Conservation (phyloP, 352 stramenopile species). For the Sclerospora graminicola region DNA sequence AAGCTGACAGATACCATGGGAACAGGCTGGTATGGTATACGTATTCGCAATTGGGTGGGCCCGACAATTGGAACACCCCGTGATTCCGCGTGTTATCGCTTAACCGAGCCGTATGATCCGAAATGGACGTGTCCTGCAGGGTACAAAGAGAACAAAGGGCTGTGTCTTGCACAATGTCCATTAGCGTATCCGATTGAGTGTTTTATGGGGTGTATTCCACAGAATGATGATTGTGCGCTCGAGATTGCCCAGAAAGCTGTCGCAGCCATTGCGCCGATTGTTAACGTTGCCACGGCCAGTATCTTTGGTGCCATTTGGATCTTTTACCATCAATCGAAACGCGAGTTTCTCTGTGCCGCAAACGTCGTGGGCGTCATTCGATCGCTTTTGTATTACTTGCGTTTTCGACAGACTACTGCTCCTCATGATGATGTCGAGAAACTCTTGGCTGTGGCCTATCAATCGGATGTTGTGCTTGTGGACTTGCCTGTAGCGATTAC, state of each 20-base stretch:
- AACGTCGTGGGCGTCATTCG: constrained; percentile 13
- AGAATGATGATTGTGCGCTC: constrained; percentile 39
- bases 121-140: constrained; percentile 6
- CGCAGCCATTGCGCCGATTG: constrained; percentile 3
- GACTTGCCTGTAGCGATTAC: constrained; percentile 14
- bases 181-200: constrained; percentile 45
- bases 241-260: constrained; percentile 9
- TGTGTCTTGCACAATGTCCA: constrained; percentile 25
- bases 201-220: constrained; percentile 45
- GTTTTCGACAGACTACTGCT: constrained; percentile 9
- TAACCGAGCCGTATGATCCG: constrained; percentile 2
- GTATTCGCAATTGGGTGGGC: constrained; percentile 23
- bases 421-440: constrained; percentile 7
- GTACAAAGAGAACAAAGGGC: constrained; percentile 1
- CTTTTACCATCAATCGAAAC: not conserved
- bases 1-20: constrained; percentile 15
- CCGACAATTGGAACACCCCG: constrained; percentile 3
- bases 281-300: constrained; percentile 16
- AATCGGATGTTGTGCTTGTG: constrained; percentile 13
- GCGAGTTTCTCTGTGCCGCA: constrained; percentile 12
- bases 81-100: constrained; percentile 14
- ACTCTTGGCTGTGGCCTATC: constrained; percentile 7
- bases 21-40: constrained; percentile 14
- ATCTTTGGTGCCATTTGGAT: constrained; percentile 8
- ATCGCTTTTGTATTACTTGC: constrained; percentile 11